Evolutionary conservation across 2,329 filamentous ascomycete genomes (phyloP).

Genomic region (Lachnellula hyalina): DNA sequence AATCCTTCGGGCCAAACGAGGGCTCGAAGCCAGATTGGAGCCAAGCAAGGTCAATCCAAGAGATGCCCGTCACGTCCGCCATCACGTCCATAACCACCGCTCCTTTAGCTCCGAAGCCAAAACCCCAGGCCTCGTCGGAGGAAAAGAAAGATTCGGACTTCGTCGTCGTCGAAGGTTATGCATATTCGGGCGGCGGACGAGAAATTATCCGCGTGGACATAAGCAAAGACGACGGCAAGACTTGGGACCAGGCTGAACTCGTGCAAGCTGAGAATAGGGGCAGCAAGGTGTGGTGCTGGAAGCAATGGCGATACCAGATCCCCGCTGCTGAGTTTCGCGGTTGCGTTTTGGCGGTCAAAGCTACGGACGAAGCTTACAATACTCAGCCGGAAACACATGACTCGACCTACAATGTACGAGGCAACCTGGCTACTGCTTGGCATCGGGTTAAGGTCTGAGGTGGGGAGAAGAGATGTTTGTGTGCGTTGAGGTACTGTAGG

Average conservation of each 20-base stretch:
- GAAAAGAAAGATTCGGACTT: too few relatives aligned
- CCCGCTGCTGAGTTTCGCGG: conserved; percentile 31
- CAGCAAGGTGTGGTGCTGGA: conserved; percentile 57
- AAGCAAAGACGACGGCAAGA: conserved; percentile 41
- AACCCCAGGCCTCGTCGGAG: too few relatives aligned
- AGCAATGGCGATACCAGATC: conserved; percentile 51
- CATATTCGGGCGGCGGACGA: conserved; percentile 46
- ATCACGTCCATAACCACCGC: conserved; percentile 48
- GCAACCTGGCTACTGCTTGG: conserved; percentile 64
- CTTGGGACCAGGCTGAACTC: conserved; percentile 54
- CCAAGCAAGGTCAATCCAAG: conserved; percentile 57
- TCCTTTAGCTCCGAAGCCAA: conserved; percentile 46
- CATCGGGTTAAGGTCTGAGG: conserved; percentile 42
- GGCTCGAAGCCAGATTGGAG: conserved; percentile 54
- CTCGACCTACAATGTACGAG: conserved; percentile 58
- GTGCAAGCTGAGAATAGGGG: conserved; percentile 45
- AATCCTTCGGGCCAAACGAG: conserved; percentile 62
- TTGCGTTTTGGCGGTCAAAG: conserved; percentile 57
- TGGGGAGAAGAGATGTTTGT: too few relatives aligned
- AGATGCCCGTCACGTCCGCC: conserved; percentile 62
- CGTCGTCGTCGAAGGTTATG: conserved; percentile 39
- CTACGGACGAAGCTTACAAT: conserved; percentile 61
- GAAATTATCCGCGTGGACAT: conserved; percentile 46
- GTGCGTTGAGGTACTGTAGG: too few relatives aligned
- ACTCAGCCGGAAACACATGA: conserved; percentile 57